A percentile compares a stretch with the other conserved stretches of the same genome.
These are phyloP conservation scores for Wickerhamiella allomyrinae DNA, from an alignment of 805 yeast genomes.

Conservation along the genomic window DNA sequence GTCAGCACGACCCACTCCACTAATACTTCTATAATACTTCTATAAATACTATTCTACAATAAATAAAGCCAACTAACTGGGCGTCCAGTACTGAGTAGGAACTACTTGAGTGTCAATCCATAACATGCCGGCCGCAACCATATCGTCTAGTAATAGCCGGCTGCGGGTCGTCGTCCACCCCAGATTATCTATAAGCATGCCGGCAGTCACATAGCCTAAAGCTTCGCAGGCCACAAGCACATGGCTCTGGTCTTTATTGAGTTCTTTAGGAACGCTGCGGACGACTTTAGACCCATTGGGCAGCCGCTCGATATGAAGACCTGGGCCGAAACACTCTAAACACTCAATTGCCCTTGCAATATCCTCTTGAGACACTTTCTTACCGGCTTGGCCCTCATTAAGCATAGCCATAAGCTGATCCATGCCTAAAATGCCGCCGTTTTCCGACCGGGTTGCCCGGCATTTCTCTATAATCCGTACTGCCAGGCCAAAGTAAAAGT, in stretches of 20 bases:
- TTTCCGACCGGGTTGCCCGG: slow-evolving; percentile 49
- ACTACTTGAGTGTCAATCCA: slow-evolving; percentile 55
- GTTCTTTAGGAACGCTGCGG: slow-evolving; percentile 47
- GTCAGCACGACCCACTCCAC: too few species aligned
- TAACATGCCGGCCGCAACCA: slow-evolving; percentile 67
- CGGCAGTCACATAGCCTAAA: slow-evolving; percentile 56
- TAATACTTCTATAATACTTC: not conserved
- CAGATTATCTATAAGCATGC: slow-evolving; percentile 56
- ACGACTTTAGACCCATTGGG: slow-evolving; percentile 42
- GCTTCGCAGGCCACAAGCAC: slow-evolving; percentile 65
- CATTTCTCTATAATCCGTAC: slow-evolving; percentile 67
- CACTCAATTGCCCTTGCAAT: slow-evolving; percentile 40
- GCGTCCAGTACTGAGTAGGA: slow-evolving; percentile 27
- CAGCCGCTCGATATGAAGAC: slow-evolving; percentile 47
- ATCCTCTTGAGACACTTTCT: slow-evolving; percentile 31
- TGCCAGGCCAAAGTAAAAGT: slow-evolving; percentile 52
- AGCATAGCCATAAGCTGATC: slow-evolving; percentile 34
- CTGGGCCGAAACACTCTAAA: slow-evolving; percentile 50
- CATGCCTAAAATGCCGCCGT: slow-evolving; percentile 69
- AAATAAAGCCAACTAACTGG: too few species aligned
- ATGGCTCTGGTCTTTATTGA: slow-evolving; percentile 52
- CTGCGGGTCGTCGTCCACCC: slow-evolving; percentile 58
- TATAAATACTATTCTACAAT: not conserved
- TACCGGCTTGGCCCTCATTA: slow-evolving; percentile 10
- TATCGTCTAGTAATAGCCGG: slow-evolving; percentile 50